Evolutionary conservation across 2,329 filamentous ascomycete species (phyloP).

Genomic region (Botrytis medusae): DNA sequence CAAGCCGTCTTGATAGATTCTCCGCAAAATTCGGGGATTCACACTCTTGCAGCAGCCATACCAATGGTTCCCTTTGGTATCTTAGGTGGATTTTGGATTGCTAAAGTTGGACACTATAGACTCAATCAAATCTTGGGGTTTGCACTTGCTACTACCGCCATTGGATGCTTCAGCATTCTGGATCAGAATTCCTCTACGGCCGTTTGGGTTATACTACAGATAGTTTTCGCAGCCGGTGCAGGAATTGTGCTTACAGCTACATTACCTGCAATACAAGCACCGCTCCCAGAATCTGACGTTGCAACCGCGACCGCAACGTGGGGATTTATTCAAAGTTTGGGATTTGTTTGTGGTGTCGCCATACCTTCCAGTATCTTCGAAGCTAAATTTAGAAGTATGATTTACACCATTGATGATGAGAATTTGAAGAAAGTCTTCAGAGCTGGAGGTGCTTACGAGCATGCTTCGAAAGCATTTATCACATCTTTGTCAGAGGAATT

Average conservation of each 20-base stretch:
- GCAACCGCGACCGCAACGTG: not conserved
- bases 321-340: not conserved
- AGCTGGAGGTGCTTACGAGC: not conserved
- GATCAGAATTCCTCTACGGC: not conserved
- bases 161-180: not conserved
- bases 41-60: not conserved
- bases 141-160: not conserved
- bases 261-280: not conserved
- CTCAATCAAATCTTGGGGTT: not conserved
- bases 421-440: not conserved
- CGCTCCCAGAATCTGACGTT: not conserved
- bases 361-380: not conserved
- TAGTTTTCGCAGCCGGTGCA: not conserved
- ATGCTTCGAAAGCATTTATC: not conserved
- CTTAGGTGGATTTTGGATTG: not conserved
- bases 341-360: not conserved
- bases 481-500: not conserved
- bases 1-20: conserved; percentile 44
- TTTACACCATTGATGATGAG: not conserved
- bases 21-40: conserved; percentile 40
- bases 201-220: not conserved
- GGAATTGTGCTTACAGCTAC: not conserved
- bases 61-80: not conserved
- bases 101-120: not conserved
- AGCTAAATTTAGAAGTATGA: not conserved